Base-by-base conservation (phyloP, 2,329 filamentous ascomycete species). In the Ceratocystis alfenasii region DNA sequence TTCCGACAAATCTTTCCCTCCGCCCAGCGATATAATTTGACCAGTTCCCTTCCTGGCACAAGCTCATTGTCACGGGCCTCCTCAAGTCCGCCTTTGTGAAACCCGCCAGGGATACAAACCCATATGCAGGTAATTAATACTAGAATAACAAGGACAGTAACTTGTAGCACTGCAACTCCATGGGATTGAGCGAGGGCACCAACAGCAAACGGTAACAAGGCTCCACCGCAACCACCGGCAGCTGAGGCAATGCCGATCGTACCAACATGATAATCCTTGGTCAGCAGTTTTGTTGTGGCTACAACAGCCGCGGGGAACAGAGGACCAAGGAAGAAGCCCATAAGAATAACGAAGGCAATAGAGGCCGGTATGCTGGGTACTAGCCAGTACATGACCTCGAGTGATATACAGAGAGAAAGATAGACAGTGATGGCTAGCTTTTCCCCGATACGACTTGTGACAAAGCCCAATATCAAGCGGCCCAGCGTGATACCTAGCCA, bases 401-500 rank as follows among this genome's bases (percentile, higher is more conserved):
- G 78, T 0, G 71, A 83, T 64, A 90, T 82, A 15, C 82, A 81
- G 8, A 86, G 72, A 2, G 81, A 71, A 6, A 93, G 79, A 73
- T 94, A 95, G 10, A 77, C 72, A 5, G 79, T 74, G 64, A 87
- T 81, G 48, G 85, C 81, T 17, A 82, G 72, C 72, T 87, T 89
- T 76, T 93, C 90, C 0, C 89, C 89, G 20, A 90, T 77, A 1
- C 80, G 77, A 1, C 86, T 85, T 1, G 90, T 95, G 2, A 92
- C 78, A 70, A 95, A 94, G 0, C 89, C 89, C 17, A 95, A 75
- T 0, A 86, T 73, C 2, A 94, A 77, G 1, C 90, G 79, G 0
- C 90, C 90, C 0, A 90, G 74, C 0, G 89, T 92, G 69, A 95
- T 80, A 0, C 90, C 90, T 55, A 90, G 81, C 90, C 90, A 95